phyloP scores from a whole-genome alignment of 495 filamentous ascomycete genomes.

The Cercophora samala region DNA sequence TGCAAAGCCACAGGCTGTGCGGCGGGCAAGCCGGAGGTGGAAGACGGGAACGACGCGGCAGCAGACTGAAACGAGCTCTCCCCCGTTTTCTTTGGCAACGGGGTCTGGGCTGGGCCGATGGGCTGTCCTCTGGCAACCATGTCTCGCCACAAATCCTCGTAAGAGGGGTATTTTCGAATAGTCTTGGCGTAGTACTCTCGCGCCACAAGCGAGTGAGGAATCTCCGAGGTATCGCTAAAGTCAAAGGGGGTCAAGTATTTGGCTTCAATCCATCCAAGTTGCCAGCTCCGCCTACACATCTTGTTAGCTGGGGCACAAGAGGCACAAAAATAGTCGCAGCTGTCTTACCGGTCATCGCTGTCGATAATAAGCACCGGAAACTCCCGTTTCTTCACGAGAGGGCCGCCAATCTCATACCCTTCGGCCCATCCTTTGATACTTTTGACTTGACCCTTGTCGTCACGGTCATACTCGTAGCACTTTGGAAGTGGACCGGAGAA shows the following conservation, averaged over 20 bases:
- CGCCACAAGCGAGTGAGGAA: conserved; percentile 21
- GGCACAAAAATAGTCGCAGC: neutral
- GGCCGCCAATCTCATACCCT: conserved; percentile 41
- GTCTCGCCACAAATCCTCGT: conserved; percentile 7
- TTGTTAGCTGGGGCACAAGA: conserved; percentile 6
- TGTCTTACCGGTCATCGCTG: conserved; percentile 20
- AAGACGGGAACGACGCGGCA: neutral
- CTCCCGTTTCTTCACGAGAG: conserved; percentile 32
- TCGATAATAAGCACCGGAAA: conserved; percentile 48
- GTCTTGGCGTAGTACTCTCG: conserved; percentile 16
- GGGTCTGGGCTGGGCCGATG: neutral
- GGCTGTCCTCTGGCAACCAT: neutral
- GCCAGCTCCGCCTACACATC: conserved; percentile 13
- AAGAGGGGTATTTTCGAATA: conserved; percentile 9
- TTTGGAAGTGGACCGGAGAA: conserved; percentile 33
- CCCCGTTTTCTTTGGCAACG: neutral
- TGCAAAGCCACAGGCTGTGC: neutral
- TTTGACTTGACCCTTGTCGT: neutral
- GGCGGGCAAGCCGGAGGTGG: neutral
- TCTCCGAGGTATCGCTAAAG: conserved; percentile 24
- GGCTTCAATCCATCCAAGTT: conserved; percentile 31
- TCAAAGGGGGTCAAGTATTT: conserved; percentile 27
- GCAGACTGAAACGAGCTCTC: neutral
- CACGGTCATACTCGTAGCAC: conserved; percentile 35
- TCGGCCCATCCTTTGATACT: conserved; percentile 40